Percentiles rank a stretch among this genome's conserved stretches.
phyloP scores from a whole-genome alignment of 139 green algal genomes.

The Coccomyxa sp. region DNA sequence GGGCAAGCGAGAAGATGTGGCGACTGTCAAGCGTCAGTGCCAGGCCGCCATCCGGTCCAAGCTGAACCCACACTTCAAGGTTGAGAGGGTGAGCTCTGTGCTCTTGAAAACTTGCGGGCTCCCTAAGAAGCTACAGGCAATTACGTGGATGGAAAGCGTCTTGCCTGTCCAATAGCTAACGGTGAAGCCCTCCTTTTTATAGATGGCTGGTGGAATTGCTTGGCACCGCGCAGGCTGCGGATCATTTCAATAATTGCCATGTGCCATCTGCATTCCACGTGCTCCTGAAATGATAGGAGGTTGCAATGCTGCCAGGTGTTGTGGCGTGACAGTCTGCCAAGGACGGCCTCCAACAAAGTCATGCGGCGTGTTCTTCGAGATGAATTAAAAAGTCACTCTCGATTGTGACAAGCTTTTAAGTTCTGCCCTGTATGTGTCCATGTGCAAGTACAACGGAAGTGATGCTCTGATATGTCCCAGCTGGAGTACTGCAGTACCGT shows the following conservation, averaged over 20 bases:
- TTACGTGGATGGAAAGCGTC: neutral
- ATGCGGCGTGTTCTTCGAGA: slow-evolving; percentile 77
- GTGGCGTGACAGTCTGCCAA: slow-evolving; percentile 54
- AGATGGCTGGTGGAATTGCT: neutral
- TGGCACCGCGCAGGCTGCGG: neutral
- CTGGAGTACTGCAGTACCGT: too few species aligned
- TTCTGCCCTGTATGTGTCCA: neutral
- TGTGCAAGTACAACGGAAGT: neutral
- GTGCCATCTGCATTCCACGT: neutral
- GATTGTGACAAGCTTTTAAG: neutral
- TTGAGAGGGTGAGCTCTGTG: slow-evolving; percentile 16
- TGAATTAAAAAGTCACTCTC: slow-evolving; percentile 9
- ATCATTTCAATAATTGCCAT: neutral
- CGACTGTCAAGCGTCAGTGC: slow-evolving; percentile 35
- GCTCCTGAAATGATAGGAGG: neutral
- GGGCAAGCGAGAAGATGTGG: neutral
- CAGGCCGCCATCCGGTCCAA: slow-evolving; percentile 58
- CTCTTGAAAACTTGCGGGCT: neutral
- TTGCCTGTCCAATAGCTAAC: neutral
- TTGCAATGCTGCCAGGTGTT: slow-evolving; percentile 29
- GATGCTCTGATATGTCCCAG: too few species aligned
- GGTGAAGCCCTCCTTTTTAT: neutral
- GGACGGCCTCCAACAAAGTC: slow-evolving; percentile 90
- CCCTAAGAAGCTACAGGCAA: neutral
- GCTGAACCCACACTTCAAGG: slow-evolving; percentile 92